phyloP scores from a whole-genome alignment of 2,329 filamentous ascomycete species.

The Thermothelomyces thermophilus region DNA sequence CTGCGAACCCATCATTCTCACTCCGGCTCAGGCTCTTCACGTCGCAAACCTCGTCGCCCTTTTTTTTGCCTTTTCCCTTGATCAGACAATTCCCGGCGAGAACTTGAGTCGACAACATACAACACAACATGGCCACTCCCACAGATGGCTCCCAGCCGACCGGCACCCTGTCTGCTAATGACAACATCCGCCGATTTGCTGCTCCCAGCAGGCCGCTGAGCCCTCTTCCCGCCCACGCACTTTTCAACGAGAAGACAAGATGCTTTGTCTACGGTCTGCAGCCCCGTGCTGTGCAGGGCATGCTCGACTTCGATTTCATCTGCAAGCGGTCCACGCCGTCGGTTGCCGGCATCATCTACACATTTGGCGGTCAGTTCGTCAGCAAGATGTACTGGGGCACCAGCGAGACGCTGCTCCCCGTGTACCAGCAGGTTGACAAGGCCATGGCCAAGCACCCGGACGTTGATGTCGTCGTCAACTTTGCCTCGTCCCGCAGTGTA shows the following conservation, averaged over 20 bases:
- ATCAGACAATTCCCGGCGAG: conserved; percentile 10
- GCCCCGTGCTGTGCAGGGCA: conserved; percentile 83
- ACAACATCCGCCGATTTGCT: conserved; percentile 96
- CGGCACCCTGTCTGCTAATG: conserved; percentile 70
- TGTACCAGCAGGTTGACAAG: conserved; percentile 92
- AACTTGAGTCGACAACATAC: conserved; percentile 18
- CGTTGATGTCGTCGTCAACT: conserved; percentile 98
- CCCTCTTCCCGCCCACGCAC: conserved; percentile 78
- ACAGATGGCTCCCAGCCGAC: conserved; percentile 35
- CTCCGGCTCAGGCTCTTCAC: conserved; percentile 3
- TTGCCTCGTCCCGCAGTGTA: conserved; percentile 96
- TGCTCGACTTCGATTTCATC: conserved; percentile 99
- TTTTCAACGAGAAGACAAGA: conserved; percentile 99
- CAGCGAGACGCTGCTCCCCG: conserved; percentile 94
- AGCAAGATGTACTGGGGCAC: conserved; percentile 99
- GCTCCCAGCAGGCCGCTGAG: conserved; percentile 88
- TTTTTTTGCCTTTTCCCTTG: conserved; percentile 8
- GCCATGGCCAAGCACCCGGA: conserved; percentile 94
- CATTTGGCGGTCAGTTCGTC: conserved; percentile 98
- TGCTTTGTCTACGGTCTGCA: conserved; percentile 99
- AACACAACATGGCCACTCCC: conserved; percentile 46
- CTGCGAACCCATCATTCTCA: conserved; percentile 16
- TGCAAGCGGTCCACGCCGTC: conserved; percentile 97
- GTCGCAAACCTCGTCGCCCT: conserved; percentile 10
- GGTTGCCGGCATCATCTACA: conserved; percentile 99